Conservation (phyloP, 208 protist genomes). For the Herpetomonas muscarum region DNA sequence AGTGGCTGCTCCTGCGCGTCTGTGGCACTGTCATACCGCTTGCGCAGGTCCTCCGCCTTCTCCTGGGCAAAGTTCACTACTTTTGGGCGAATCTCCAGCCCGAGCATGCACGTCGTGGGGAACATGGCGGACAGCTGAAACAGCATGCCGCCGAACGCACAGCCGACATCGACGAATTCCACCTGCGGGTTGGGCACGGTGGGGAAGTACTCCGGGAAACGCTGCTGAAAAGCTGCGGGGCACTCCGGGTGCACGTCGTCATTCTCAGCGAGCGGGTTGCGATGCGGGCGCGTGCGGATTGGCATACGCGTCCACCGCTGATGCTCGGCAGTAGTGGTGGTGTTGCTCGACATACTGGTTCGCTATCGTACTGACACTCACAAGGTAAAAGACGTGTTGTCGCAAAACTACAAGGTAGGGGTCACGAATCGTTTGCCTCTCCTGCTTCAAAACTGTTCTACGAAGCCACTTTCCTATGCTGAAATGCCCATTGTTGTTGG, state of each 20-base stretch:
- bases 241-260: conserved; percentile 78
- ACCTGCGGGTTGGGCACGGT: conserved; percentile 29
- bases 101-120: conserved; percentile 92
- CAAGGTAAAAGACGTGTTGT: too few relatives aligned
- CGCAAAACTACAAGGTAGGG: too few relatives aligned
- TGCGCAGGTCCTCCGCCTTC: conserved; percentile 51
- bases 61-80: conserved; percentile 92
- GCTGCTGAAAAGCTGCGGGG: conserved; percentile 55
- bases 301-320: conserved; percentile 85
- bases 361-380: too few relatives aligned
- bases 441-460: too few relatives aligned
- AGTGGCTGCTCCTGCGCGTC: conserved; percentile 12
- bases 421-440: too few relatives aligned
- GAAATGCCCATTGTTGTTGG: neutral
- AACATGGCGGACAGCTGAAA: conserved; percentile 87
- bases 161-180: conserved; percentile 96
- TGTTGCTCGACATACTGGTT: too few relatives aligned
- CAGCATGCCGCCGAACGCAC: conserved; percentile 97
- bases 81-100: conserved; percentile 96
- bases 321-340: conserved; percentile 20
- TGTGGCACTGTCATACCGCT: conserved; percentile 56
- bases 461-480: neutral
- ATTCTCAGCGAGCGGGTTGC: conserved; percentile 92
- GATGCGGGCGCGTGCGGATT: conserved; percentile 87
- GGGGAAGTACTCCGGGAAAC: conserved; percentile 38